Conservation (phyloP, 2,329 filamentous ascomycete genomes). For the Massarina eburnea region DNA sequence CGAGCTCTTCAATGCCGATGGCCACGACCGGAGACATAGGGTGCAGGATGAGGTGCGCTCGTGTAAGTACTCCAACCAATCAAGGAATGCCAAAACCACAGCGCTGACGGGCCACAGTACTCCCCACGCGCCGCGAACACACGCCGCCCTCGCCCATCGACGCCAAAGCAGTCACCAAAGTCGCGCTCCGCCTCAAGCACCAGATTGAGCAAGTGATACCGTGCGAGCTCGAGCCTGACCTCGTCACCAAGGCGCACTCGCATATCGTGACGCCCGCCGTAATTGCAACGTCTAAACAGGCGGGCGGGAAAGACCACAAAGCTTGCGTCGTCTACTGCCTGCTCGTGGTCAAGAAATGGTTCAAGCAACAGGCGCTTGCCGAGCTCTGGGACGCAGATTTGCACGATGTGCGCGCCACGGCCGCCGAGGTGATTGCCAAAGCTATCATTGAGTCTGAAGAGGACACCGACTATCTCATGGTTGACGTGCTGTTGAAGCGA, state of each 20-base stretch:
- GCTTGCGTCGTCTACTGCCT: slow-evolving; percentile 84
- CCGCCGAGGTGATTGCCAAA: slow-evolving; percentile 93
- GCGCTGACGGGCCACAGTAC: slow-evolving; percentile 52
- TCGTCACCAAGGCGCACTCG: slow-evolving; percentile 79
- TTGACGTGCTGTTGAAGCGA: slow-evolving; percentile 79
- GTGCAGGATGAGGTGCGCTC: slow-evolving; percentile 47
- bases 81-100: too few relatives aligned
- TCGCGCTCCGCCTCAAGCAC: slow-evolving; percentile 86
- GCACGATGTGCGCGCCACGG: slow-evolving; percentile 74
- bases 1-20: slow-evolving; percentile 40
- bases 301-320: slow-evolving; percentile 72
- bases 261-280: slow-evolving; percentile 80
- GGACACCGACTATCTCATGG: slow-evolving; percentile 74
- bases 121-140: slow-evolving; percentile 65
- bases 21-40: slow-evolving; percentile 41
- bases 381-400: slow-evolving; percentile 94
- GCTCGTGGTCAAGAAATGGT: slow-evolving; percentile 74
- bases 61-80: slow-evolving; percentile 27
- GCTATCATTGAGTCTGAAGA: slow-evolving; percentile 84
- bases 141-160: slow-evolving; percentile 68
- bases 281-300: slow-evolving; percentile 76
- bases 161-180: slow-evolving; percentile 79
- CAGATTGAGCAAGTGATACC: slow-evolving; percentile 87
- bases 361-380: slow-evolving; percentile 72
- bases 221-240: slow-evolving; percentile 79